phyloP scores from a whole-genome alignment of 306 rosid species.

The Abrus pulchellus region DNA sequence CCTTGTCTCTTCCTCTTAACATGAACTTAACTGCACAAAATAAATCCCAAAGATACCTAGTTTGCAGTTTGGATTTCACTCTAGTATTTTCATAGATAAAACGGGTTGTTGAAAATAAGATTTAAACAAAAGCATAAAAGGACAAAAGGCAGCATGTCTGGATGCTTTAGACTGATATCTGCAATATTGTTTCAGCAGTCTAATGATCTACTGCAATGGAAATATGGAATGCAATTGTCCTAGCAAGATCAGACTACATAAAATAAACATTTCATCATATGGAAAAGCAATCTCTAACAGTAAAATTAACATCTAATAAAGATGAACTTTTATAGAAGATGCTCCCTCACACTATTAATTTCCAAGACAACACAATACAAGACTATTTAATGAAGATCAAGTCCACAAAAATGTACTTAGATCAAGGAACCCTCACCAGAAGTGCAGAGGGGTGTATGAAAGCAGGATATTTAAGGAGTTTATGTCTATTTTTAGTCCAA shows the following conservation, averaged over 20 bases:
- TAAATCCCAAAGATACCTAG: background rate
- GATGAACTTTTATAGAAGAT: background rate
- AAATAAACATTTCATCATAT: too few species aligned
- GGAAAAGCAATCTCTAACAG: background rate
- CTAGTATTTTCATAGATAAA: background rate
- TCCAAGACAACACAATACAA: background rate
- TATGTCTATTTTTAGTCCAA: background rate
- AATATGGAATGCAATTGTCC: too few species aligned
- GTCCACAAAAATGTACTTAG: background rate
- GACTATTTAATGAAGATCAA: background rate
- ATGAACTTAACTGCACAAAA: background rate
- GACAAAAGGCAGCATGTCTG: background rate
- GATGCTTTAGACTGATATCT: background rate
- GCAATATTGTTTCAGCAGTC: too few species aligned
- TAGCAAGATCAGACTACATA: too few species aligned
- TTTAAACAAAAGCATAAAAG: background rate
- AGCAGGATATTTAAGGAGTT: background rate
- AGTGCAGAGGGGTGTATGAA: background rate
- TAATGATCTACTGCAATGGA: too few species aligned
- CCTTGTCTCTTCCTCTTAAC: background rate
- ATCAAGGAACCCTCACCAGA: background rate
- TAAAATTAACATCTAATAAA: background rate
- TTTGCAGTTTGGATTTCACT: background rate
- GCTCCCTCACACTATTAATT: slow-evolving; percentile 20
- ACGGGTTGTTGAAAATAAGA: background rate